phyloP scores from a whole-genome alignment of 441 rosid genomes.

The Melastoma candidum region DNA sequence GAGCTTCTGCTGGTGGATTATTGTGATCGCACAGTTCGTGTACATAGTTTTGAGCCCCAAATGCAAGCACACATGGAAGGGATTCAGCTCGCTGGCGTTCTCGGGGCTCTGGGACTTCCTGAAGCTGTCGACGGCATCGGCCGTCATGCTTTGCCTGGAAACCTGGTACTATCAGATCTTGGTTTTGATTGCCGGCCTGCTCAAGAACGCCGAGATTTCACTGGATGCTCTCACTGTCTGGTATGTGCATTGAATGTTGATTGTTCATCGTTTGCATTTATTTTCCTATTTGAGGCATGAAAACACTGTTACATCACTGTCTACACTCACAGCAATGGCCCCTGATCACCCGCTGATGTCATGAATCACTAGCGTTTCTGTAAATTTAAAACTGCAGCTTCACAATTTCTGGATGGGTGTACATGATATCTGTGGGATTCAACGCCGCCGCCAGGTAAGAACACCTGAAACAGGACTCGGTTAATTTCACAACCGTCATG shows the following conservation, averaged over 20 bases:
- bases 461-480: not conserved
- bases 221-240: conserved; percentile 43
- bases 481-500: too few species aligned
- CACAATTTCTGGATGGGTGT: conserved; percentile 35
- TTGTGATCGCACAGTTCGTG: conserved; percentile 33
- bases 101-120: conserved; percentile 32
- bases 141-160: conserved; percentile 44
- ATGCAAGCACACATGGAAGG: conserved; percentile 39
- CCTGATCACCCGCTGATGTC: too few species aligned
- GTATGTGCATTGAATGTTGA: conserved; percentile 13
- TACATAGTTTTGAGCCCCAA: conserved; percentile 26
- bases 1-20: conserved; percentile 46
- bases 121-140: conserved; percentile 44
- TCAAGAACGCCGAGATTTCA: conserved; percentile 29
- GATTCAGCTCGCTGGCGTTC: conserved; percentile 33
- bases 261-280: too few species aligned
- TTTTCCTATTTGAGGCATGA: too few species aligned
- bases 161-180: conserved; percentile 41
- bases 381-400: conserved; percentile 23
- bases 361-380: too few species aligned
- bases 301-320: too few species aligned
- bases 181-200: conserved; percentile 45
- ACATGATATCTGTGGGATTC: conserved; percentile 43
- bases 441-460: conserved; percentile 48
- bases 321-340: too few species aligned